Evolutionary conservation across 1,284 basidiomycete species (phyloP).

Genomic region (Peniophora sp.): DNA sequence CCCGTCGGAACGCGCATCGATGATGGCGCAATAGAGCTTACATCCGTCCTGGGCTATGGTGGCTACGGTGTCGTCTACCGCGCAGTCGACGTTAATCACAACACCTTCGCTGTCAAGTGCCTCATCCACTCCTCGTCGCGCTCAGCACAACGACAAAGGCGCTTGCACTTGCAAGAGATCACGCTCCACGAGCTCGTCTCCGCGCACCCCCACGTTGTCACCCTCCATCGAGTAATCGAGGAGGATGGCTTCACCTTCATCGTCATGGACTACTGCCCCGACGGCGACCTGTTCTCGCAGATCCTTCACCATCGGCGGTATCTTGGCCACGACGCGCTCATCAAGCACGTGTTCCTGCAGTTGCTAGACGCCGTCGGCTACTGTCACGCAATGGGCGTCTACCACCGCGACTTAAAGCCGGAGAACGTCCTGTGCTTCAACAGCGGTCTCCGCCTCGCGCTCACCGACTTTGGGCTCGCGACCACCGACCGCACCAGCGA

Average conservation of each 20-base stretch:
- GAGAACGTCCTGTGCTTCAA: constrained; percentile 93
- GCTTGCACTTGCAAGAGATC: constrained; percentile 73
- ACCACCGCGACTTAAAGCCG: constrained; percentile 96
- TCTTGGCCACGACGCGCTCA: constrained; percentile 73
- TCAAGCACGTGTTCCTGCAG: constrained; percentile 85
- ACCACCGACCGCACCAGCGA: constrained; percentile 83
- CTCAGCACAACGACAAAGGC: constrained; percentile 53
- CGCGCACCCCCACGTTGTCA: constrained; percentile 74
- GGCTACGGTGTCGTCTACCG: constrained; percentile 97
- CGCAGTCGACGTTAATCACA: constrained; percentile 59
- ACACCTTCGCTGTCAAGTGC: constrained; percentile 89
- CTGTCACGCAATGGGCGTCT: constrained; percentile 83
- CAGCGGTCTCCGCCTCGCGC: constrained; percentile 72
- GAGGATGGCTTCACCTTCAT: constrained; percentile 49
- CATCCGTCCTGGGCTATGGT: constrained; percentile 87
- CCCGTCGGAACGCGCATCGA: constrained; percentile 74
- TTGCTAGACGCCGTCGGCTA: constrained; percentile 92
- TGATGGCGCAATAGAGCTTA: constrained; percentile 76
- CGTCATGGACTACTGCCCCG: constrained; percentile 67
- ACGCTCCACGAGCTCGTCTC: constrained; percentile 85
- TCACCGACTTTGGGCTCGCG: constrained; percentile 97
- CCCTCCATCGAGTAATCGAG: constrained; percentile 57
- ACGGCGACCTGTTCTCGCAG: constrained; percentile 88
- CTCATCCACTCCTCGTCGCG: constrained; percentile 54
- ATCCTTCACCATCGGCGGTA: constrained; percentile 72